Base-by-base conservation (phyloP, 148 eudicot species). In the Rhododendron griersonianum region DNA sequence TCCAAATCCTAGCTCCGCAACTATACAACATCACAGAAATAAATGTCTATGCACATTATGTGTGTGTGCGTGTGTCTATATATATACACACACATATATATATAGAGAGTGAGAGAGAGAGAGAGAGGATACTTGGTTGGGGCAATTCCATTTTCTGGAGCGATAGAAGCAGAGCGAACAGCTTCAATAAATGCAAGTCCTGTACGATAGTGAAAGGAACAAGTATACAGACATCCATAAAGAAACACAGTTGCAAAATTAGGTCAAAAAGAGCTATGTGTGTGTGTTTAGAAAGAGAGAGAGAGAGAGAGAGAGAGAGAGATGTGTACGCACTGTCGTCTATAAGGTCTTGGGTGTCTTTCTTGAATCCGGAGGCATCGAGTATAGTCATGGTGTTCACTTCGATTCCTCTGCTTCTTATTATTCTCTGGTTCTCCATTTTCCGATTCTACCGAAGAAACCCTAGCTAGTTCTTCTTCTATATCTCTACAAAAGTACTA, bases 101-200 rank as follows among this genome's bases (percentile, higher is more conserved):
- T 41, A 8, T 6, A 37, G 28, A 87, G 71, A 7, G 1, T 2
- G 41, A 63, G 37, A 51, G 15, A 30, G 44, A 45, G 39, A 59
- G 44, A 79, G 69, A 67, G 28, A 8, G 16, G 19, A 25, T 91
- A 96, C 98, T 85, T 86, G 1, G 98, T 96, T 6, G 98, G 98
- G 61, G 98, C 92, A 69, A 86, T 83, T 71, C 93, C 92, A 50
- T 90, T 88, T 13, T 89, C 92, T 0, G 95, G 92, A 88, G 92
- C 92, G 78, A 93, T 53, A 14, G 92, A 93, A 83, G 98, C 92
- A 82, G 93, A 89, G 7, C 96, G 94, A 86, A 96, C 96, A 33
- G 96, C 98, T 86, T 96, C 98, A 23, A 96, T 90, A 88, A 93
- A 96, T 53, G 94, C 89, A 84, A 93, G 86, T 78, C 96, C 96